Evolutionary conservation across 768 basidiomycete genomes (phyloP).

Genomic region (Auricularia sp.): DNA sequence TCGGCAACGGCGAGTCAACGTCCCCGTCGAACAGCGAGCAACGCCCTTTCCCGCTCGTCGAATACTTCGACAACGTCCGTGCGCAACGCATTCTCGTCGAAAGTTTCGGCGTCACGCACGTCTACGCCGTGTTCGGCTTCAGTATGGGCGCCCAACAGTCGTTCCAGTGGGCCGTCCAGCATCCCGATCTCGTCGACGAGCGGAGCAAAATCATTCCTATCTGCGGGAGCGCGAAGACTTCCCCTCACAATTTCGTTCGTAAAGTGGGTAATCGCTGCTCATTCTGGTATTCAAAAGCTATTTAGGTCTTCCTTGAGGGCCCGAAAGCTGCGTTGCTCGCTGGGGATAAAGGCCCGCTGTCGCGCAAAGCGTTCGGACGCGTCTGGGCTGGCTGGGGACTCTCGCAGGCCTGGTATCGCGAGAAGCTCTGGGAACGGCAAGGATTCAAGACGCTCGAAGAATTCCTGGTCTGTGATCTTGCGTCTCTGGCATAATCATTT

Average conservation of each 20-base stretch:
- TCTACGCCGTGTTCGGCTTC: conserved; percentile 41
- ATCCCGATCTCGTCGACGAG: conserved; percentile 45
- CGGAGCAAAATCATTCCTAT: conserved; percentile 39
- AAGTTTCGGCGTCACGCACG: conserved; percentile 32
- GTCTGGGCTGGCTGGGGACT: conserved; percentile 4
- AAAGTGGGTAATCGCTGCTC: not conserved
- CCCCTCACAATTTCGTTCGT: conserved; percentile 37
- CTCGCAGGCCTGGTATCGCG: not conserved
- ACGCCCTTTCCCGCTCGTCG: not conserved
- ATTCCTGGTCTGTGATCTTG: not conserved
- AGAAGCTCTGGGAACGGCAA: not conserved
- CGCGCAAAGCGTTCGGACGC: conserved; percentile 3
- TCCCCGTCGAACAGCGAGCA: not conserved
- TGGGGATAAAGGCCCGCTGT: not conserved
- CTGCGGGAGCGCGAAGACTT: conserved; percentile 47
- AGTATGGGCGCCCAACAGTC: conserved; percentile 55
- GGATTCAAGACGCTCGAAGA: conserved; percentile 1
- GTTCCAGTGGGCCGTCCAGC: conserved; percentile 47
- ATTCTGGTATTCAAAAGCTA: not conserved
- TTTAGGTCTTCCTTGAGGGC: conserved; percentile 44
- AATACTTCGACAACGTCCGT: not conserved
- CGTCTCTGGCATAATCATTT: no score
- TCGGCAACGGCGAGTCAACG: not conserved
- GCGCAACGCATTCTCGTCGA: conserved; percentile 31
- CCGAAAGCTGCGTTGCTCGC: conserved; percentile 43